Conservation (phyloP, 164 flowering plant species). For the Annona cherimola region DNA sequence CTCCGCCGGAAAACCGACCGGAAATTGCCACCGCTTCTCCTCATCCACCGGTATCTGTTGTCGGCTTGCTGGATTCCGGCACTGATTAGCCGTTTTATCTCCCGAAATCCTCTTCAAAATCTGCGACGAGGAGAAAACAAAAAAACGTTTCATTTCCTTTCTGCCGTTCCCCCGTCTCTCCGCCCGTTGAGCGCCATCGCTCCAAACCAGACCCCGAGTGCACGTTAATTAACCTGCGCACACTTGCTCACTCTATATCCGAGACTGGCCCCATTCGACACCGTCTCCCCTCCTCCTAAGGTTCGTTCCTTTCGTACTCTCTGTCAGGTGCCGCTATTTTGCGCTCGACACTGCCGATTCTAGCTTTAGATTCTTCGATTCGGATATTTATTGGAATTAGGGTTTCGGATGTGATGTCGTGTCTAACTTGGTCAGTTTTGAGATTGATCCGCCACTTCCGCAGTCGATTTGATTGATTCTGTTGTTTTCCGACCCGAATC, state of each 20-base stretch:
- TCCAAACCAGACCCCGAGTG: neutral
- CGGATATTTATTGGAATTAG: neutral
- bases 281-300: neutral
- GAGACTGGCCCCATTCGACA: neutral
- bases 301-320: neutral
- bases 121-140: neutral
- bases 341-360: neutral
- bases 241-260: neutral
- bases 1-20: conserved; percentile 1
- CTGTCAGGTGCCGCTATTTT: neutral
- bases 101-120: neutral
- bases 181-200: neutral
- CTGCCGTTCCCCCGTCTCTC: neutral
- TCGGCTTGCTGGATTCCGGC: neutral
- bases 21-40: neutral
- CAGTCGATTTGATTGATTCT: neutral
- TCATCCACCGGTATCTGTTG: neutral
- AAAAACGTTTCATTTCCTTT: neutral
- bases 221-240: conserved; percentile 3
- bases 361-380: neutral
- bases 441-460: neutral
- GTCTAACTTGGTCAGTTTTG: neutral
- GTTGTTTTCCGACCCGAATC: neutral
- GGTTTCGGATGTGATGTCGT: neutral
- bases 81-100: neutral